Percentiles rank a stretch among this genome's conserved stretches.
Conservation (phyloP, 139 green algal species). For the Micromonas pusilla region DNA sequence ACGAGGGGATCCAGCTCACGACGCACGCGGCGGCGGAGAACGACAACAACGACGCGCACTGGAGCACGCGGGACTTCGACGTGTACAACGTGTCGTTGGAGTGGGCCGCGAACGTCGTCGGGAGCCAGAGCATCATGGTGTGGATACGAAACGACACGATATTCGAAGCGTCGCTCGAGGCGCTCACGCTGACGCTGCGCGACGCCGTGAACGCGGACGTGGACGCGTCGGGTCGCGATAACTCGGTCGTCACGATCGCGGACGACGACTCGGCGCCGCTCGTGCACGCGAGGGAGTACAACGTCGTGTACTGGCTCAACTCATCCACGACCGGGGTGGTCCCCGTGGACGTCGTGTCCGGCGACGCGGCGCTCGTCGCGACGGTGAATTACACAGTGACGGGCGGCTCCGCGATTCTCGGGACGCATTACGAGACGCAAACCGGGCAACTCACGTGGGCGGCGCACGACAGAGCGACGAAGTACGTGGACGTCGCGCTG, state of each 20-base stretch:
- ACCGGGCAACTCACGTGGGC: neutral
- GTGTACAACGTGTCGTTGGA: neutral
- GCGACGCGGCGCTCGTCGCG: neutral
- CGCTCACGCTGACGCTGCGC: neutral
- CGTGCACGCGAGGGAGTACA: neutral
- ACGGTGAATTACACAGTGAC: neutral
- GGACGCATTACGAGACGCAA: neutral
- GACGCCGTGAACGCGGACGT: neutral
- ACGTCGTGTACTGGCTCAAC: neutral
- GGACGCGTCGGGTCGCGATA: neutral
- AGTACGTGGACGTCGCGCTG: neutral
- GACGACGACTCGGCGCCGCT: constrained; percentile 2
- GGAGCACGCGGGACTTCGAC: neutral
- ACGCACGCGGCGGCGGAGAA: neutral
- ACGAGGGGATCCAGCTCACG: neutral
- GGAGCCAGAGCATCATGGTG: neutral
- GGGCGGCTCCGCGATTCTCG: neutral
- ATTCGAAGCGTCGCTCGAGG: neutral
- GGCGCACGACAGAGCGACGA: neutral
- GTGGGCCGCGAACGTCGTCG: neutral
- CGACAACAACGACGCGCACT: neutral
- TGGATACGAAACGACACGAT: neutral
- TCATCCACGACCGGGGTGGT: neutral
- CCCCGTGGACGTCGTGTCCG: neutral
- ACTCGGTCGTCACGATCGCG: neutral